A percentile compares a stretch with the other conserved stretches of the same genome.
phyloP scores from a whole-genome alignment of 1,139 yeast genomes.

The Casaregolazyma suthepensis region DNA sequence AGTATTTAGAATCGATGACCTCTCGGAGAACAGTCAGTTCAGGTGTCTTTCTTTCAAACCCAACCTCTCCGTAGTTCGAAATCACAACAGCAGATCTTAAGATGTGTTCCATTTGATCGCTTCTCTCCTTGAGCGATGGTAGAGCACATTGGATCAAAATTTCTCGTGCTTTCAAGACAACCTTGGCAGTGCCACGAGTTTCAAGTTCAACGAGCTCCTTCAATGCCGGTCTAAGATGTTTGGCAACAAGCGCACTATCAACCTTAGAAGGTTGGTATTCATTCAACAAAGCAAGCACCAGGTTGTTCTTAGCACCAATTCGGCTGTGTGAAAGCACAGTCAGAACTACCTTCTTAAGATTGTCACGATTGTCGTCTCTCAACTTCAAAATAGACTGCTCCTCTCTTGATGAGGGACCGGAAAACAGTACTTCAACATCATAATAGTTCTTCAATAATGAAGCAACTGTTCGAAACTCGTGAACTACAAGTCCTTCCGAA shows the following conservation, averaged over 20 bases:
- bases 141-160: slow-evolving; percentile 91
- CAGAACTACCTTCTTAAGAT: slow-evolving; percentile 64
- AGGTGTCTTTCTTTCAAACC: slow-evolving; percentile 69
- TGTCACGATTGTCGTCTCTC: slow-evolving; percentile 81
- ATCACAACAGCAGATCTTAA: slow-evolving; percentile 87
- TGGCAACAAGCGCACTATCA: slow-evolving; percentile 61
- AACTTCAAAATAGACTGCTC: slow-evolving; percentile 72
- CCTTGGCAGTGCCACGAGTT: slow-evolving; percentile 85
- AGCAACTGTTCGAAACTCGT: slow-evolving; percentile 74
- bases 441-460: slow-evolving; percentile 64
- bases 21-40: slow-evolving; percentile 74
- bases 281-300: slow-evolving; percentile 76
- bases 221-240: slow-evolving; percentile 62
- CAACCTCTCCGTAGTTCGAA: slow-evolving; percentile 73
- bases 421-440: slow-evolving; percentile 69
- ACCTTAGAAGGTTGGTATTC: slow-evolving; percentile 55
- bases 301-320: slow-evolving; percentile 87
- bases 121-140: slow-evolving; percentile 93
- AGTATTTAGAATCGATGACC: slow-evolving; percentile 92
- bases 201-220: slow-evolving; percentile 81
- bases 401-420: slow-evolving; percentile 70
- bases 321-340: slow-evolving; percentile 84
- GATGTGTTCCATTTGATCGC: slow-evolving; percentile 95
- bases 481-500: slow-evolving; percentile 69
- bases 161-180: slow-evolving; percentile 94